Evolutionary conservation across 2,329 filamentous ascomycete species (phyloP), one percentile per base, ranked within the genome.

Genomic region (Xenosphaeropsis pyriputrescens): DNA sequence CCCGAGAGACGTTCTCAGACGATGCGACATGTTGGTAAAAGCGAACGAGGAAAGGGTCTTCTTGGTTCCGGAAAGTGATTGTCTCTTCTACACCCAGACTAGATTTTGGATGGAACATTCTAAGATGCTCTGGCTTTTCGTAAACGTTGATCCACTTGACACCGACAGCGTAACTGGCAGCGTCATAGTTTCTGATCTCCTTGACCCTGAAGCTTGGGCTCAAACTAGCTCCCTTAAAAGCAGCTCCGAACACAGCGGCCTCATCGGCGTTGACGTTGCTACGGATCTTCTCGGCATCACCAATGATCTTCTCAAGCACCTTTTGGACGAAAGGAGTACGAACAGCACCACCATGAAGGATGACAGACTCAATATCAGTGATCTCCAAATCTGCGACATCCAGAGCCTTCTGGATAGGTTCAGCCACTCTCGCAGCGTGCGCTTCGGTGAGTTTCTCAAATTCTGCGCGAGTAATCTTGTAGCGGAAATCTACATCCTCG

Each of bases 171-270:
- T 91, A 95, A 32, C 69, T 68, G 32, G 83, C 72, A 16, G 72
- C 75, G 50, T 98, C 91, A n/a, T 67, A 70, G 37, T 83, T 75
- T 41, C 83, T 72, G 47, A 98, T 98, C 54, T 96, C 91, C 69
- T 96, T 98, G 55, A 98, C 91, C 43, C 86, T 80, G 75, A 98
- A 98, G 56, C 83, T 89, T 31, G 89, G 86, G 61, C 85, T 95
- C 41, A 98, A 70, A 49, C 85, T 77, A 37, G 91, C 91, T 36
- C 85, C 91, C 54, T 88, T 85, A 69, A 98, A 96, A 18, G 82
- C 88, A 39, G 91, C 89, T 50, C 91, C 91, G 57, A 96, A 93
- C 8, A 93, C 91, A 36, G 91, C 91, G 17, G 91, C 82, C 61
- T 98, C 91, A 52, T 98, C 91, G 9, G 89, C 83, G 62, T 98